Conservation (phyloP, 73 alveolate genomes). For the Tetrahymena borealis region DNA sequence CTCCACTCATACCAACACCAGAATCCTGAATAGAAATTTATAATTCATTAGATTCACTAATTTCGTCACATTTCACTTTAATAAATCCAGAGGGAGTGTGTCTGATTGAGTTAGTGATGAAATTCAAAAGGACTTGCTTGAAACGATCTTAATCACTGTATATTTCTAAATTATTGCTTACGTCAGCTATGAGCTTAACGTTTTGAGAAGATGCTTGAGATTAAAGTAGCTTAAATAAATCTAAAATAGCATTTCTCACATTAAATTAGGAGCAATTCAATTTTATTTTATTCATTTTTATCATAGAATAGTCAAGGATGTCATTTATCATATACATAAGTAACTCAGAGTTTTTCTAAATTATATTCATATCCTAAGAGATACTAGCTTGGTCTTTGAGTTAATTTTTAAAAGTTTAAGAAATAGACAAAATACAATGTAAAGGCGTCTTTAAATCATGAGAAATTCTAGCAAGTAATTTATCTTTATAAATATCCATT, state of each 20-base stretch:
- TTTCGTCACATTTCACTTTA: background rate
- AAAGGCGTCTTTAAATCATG: constrained; percentile 10
- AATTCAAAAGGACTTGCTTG: background rate
- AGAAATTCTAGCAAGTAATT: background rate
- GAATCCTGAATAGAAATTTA: background rate
- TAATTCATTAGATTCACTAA: background rate
- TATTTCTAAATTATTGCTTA: background rate
- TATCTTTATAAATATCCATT: background rate
- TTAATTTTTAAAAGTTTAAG: background rate
- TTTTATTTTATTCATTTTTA: background rate
- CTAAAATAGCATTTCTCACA: background rate
- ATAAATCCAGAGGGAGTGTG: background rate
- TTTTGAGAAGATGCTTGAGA: background rate
- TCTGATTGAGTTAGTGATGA: background rate
- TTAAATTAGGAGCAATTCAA: background rate
- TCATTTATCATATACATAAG: background rate
- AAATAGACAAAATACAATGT: background rate
- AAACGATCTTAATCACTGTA: background rate
- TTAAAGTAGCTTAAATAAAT: background rate
- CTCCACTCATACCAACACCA: background rate
- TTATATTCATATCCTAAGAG: background rate
- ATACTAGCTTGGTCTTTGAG: background rate
- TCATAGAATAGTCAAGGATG: background rate
- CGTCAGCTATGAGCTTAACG: background rate
- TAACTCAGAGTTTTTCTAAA: background rate